Conservation (phyloP, 2,329 filamentous ascomycete species). For the Orbilia ellipsospora region DNA sequence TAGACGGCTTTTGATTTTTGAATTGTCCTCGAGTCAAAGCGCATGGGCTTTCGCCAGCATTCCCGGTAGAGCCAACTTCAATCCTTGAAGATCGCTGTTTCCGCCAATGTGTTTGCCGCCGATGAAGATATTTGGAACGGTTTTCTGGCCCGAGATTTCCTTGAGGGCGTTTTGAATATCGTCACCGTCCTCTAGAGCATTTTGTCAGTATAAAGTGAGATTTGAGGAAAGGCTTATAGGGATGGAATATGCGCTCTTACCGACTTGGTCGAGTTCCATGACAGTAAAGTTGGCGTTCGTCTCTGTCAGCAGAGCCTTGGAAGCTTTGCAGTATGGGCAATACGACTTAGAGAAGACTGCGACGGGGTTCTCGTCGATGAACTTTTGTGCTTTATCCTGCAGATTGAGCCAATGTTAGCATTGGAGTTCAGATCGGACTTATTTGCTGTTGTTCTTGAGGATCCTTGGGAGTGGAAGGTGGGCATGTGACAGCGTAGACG, state of each 20-base stretch:
- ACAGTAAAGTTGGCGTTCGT: slow-evolving; percentile 77
- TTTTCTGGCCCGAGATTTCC: slow-evolving; percentile 83
- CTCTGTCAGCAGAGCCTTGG: slow-evolving; percentile 78
- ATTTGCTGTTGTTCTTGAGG: neutral
- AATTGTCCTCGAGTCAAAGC: slow-evolving; percentile 62
- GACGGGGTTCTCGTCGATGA: slow-evolving; percentile 52
- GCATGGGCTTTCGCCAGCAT: slow-evolving; percentile 75
- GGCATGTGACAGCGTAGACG: neutral
- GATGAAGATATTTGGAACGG: slow-evolving; percentile 97
- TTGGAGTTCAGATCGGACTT: neutral
- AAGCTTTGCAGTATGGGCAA: slow-evolving; percentile 88
- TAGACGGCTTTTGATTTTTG: neutral
- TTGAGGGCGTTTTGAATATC: slow-evolving; percentile 85
- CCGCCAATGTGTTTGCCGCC: slow-evolving; percentile 90
- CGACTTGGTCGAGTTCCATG: slow-evolving; percentile 85
- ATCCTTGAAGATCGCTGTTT: slow-evolving; percentile 85
- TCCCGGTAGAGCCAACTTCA: slow-evolving; percentile 71
- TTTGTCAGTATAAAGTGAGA: neutral
- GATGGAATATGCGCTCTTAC: slow-evolving; percentile 67
- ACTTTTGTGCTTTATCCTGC: slow-evolving; percentile 32
- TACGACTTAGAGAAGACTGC: slow-evolving; percentile 97
- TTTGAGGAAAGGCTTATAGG: neutral
- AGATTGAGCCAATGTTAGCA: neutral
- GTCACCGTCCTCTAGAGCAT: slow-evolving; percentile 77
- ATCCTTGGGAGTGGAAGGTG: neutral